Evolutionary conservation across 179 eudicot species (phyloP), one percentile per base, ranked within the genome.

Genomic region (Sideroxylon spinosum): DNA sequence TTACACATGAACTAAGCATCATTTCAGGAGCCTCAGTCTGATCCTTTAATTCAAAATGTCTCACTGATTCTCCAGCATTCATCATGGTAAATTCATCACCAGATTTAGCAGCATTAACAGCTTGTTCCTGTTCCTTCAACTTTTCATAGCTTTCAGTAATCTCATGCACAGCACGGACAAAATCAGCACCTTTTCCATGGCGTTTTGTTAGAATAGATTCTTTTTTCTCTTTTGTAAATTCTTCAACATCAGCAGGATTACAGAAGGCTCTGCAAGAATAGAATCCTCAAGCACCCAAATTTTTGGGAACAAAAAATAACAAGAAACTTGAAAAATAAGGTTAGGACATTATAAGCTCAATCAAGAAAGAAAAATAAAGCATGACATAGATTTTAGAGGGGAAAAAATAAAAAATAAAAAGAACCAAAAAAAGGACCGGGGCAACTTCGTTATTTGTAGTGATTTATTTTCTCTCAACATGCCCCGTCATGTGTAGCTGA

Each of bases 161-260:
- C 91, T 95, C 97, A 75, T 86, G 86, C 66, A 90, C 93, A 80
- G 98, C 98, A 73, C 95, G 97, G 60, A 90, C 89, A 90, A 93
- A 95, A 89, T 90, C 98, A 75, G 97, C 88, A 84, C 95, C 88
- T 86, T 90, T 89, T 28, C 97, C 93, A 83, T 90, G 93, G 74
- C 95, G 95, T 81, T 91, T 95, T 74, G 82, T 87, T 64, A 88
- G 75, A 83, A 95, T 87, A 81, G 90, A 76, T 59, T 82, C 85
- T 84, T 89, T 91, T 78, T 87, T 95, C 83, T 92, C 98, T 80
- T 93, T 97, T 0, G 98, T 91, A 79, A 93, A 95, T 76, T 88
- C 93, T 84, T 95, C 98, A 75, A 95, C 94, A 87, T 95, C 98
- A 75, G 83, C 97, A 82, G 90, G 97, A 81, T 90, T 93, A 88